A percentile compares a stretch with the other conserved stretches of the same genome.
Conservation (phyloP, 805 yeast species). For the Kuraishia borneana region DNA sequence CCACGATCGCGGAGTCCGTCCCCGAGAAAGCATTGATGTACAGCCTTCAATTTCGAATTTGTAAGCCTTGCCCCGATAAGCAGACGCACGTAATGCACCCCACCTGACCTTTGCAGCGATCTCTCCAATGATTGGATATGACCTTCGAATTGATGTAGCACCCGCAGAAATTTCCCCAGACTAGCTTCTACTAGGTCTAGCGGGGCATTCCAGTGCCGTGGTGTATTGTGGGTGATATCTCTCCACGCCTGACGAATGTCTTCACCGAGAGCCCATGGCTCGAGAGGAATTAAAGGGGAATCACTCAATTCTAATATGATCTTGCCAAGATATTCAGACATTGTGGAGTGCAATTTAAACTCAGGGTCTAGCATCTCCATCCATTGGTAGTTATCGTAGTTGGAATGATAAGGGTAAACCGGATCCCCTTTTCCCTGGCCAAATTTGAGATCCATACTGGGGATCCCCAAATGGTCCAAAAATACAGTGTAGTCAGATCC, state of each 20-base stretch:
- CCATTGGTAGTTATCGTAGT: conserved; percentile 66
- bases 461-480: conserved; percentile 47
- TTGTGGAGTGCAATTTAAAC: conserved; percentile 43
- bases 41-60: conserved; percentile 26
- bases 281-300: too few species aligned
- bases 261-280: background rate
- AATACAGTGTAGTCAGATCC: conserved; percentile 64
- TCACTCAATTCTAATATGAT: conserved; percentile 37
- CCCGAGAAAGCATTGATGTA: conserved; percentile 35
- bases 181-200: too few species aligned
- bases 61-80: conserved; percentile 13
- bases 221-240: conserved; percentile 5
- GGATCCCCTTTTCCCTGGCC: conserved; percentile 32
- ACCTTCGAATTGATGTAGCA: too few species aligned
- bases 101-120: too few species aligned
- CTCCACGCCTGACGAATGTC: too few species aligned
- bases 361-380: conserved; percentile 58
- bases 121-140: too few species aligned
- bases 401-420: conserved; percentile 67
- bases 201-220: conserved; percentile 1
- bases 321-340: conserved; percentile 43
- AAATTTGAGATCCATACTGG: conserved; percentile 54
- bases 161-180: too few species aligned
- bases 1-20: conserved; percentile 37
- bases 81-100: conserved; percentile 16